These are phyloP conservation scores for Pythium dissimile DNA, from an alignment of 352 stramenopile genomes.

Conservation along the genomic window DNA sequence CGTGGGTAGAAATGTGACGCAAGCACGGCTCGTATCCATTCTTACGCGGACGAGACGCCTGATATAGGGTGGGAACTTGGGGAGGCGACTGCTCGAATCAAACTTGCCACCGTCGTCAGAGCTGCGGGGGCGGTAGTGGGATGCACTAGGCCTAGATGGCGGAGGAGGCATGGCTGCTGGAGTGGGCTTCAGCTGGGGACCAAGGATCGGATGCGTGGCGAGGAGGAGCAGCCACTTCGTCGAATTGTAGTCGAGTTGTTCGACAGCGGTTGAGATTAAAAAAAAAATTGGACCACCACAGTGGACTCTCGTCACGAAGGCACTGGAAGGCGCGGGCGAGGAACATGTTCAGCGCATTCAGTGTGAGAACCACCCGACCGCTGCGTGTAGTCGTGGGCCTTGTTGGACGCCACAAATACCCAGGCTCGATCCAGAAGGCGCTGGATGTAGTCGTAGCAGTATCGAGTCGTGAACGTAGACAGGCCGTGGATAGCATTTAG, in stretches of 20 bases:
- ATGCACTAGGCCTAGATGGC: no score
- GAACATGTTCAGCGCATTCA: not conserved
- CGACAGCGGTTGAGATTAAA: not conserved
- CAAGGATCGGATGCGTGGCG: not conserved
- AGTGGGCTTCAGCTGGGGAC: no score
- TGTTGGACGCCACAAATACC: not conserved
- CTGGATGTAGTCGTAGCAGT: not conserved
- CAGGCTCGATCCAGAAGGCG: not conserved
- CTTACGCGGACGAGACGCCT: not conserved
- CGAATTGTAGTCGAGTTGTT: not conserved
- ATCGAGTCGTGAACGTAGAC: not conserved
- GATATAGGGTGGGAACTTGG: not conserved
- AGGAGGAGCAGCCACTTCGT: not conserved
- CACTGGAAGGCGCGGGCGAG: not conserved
- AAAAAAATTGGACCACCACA: constrained; percentile 1
- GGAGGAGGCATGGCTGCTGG: no score
- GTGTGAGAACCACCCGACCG: not conserved
- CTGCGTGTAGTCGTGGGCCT: not conserved
- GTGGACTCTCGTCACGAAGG: not conserved
- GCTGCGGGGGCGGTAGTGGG: not conserved
- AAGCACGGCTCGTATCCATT: not conserved
- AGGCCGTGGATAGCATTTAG: not conserved
- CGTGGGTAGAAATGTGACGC: not conserved
- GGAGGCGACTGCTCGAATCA: no score
- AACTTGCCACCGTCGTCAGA: no score